Base-by-base conservation (phyloP, 192 early-diverging fungal species). In the Linnemannia zychae region DNA sequence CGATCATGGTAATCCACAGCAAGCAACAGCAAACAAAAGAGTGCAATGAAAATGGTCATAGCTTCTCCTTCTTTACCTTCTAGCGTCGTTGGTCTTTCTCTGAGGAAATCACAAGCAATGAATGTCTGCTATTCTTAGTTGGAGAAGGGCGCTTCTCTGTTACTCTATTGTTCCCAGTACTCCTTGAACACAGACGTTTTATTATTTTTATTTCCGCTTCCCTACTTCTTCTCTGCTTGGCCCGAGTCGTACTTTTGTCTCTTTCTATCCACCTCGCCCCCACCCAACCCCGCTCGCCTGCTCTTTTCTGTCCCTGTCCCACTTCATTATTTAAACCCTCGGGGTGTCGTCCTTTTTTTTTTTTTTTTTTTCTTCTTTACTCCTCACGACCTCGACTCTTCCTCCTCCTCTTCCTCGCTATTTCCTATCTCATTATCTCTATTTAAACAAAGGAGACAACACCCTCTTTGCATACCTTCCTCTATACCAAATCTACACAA, bases 381-480 rank as follows among this genome's bases (percentile, higher is more conserved):
- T 53, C 52, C n/a, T 57, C n/a, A 57, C n/a, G n/a, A 57, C 52
- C 57, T 63, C 57, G 57, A 63, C 57, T 63, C 57, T 63, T 57
- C 53, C n/a, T 63, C 57, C 57, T 15, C 57, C 28, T 4, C 12
- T 0, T 24, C 57, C 11, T 65, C 47, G 65, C 60, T 44, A n/a
- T 67, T 73, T n/a, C 60, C 37, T 50, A 11, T 79, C 71, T 67
- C 48, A 31, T 71, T 67, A 34, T 71, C 18, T 22, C 37, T 34
- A 18, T 31, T 68, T n/a, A 66, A 17, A 33, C 57, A 36, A 48
- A 22, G 46, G 44, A 49, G n/a, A n/a, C n/a, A n/a, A 44, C 17
- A 44, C 34, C 17, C 31, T 20, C 1, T 22, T 31, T 52, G 6
- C 12, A 66, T 67, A 34, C 40, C 33, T 40, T 15, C 40, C 28